Evolutionary conservation across 495 filamentous ascomycete species (phyloP).

Genomic region (Cladorrhinum samala): DNA sequence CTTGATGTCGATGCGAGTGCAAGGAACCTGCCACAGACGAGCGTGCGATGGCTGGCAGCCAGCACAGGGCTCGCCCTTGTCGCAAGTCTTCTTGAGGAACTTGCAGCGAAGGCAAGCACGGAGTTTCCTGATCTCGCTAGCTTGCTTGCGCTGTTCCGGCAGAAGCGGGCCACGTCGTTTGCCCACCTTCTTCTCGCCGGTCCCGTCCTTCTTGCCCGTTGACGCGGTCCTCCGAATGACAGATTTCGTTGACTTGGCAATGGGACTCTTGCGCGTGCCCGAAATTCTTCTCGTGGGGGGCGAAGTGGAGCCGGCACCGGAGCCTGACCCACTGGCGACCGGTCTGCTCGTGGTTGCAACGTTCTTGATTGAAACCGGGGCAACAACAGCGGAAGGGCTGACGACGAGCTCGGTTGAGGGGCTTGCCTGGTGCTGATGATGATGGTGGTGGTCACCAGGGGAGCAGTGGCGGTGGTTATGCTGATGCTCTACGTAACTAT

Average conservation of each 20-base stretch:
- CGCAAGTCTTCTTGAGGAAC: slow-evolving; percentile 96
- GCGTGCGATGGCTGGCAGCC: slow-evolving; percentile 91
- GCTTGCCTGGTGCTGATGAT: slow-evolving; percentile 38
- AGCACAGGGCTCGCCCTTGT: slow-evolving; percentile 88
- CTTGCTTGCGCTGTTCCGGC: slow-evolving; percentile 91
- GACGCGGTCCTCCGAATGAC: slow-evolving; percentile 73
- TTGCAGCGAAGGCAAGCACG: slow-evolving; percentile 92
- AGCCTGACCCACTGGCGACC: slow-evolving; percentile 54
- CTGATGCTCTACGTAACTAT: slow-evolving; percentile 47
- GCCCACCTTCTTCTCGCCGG: slow-evolving; percentile 81
- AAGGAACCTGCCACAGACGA: slow-evolving; percentile 89
- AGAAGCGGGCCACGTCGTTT: slow-evolving; percentile 78
- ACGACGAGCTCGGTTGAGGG: slow-evolving; percentile 49
- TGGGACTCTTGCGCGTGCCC: slow-evolving; percentile 66
- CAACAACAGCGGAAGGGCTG: slow-evolving; percentile 62
- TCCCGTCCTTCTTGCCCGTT: slow-evolving; percentile 64
- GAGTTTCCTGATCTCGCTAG: slow-evolving; percentile 87
- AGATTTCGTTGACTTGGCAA: slow-evolving; percentile 71
- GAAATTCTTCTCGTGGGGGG: slow-evolving; percentile 58
- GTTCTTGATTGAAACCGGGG: slow-evolving; percentile 62
- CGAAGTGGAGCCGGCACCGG: slow-evolving; percentile 58
- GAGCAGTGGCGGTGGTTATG: slow-evolving; percentile 47
- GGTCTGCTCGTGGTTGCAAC: slow-evolving; percentile 47
- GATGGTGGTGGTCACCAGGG: slow-evolving; percentile 36
- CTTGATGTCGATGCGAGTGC: slow-evolving; percentile 94